Conservation (phyloP, 192 early-diverging fungal species). For the Piromyces sp. region DNA sequence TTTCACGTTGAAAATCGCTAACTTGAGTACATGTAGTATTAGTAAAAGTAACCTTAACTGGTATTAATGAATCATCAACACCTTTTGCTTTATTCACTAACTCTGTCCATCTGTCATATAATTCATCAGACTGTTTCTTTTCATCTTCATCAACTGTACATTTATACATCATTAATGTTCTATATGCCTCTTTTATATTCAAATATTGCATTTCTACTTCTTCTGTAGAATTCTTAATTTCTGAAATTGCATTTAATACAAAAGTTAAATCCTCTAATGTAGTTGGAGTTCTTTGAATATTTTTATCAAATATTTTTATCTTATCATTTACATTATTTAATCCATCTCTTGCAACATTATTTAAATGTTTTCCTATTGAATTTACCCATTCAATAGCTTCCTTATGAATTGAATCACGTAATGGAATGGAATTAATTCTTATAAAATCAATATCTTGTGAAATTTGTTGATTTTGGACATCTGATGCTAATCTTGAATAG, state of each 20-base stretch:
- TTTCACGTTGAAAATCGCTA: conserved; percentile 20
- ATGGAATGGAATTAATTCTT: conserved; percentile 22
- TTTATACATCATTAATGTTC: conserved; percentile 29
- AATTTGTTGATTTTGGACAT: conserved; percentile 26
- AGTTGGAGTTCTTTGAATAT: conserved; percentile 20
- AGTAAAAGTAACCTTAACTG: conserved; percentile 41
- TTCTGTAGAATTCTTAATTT: conserved; percentile 30
- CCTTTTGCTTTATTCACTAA: conserved; percentile 22
- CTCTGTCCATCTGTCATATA: conserved; percentile 26
- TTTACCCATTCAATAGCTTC: conserved; percentile 36
- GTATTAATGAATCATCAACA: conserved; percentile 30
- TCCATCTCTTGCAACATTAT: conserved; percentile 22
- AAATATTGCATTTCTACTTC: conserved; percentile 32
- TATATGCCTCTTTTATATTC: conserved; percentile 34
- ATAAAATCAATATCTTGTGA: conserved; percentile 38
- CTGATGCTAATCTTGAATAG: conserved; percentile 35
- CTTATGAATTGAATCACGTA: conserved; percentile 27
- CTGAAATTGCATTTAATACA: conserved; percentile 37
- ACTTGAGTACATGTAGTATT: conserved; percentile 35
- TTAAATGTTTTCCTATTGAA: conserved; percentile 38
- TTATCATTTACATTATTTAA: conserved; percentile 11
- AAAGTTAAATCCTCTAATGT: conserved; percentile 41
- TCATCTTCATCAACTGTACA: conserved; percentile 23
- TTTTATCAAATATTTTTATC: conserved; percentile 24
- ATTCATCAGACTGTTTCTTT: conserved; percentile 12